Conservation (phyloP, 1,139 yeast species). For the Debaryomyces nepalensis region DNA sequence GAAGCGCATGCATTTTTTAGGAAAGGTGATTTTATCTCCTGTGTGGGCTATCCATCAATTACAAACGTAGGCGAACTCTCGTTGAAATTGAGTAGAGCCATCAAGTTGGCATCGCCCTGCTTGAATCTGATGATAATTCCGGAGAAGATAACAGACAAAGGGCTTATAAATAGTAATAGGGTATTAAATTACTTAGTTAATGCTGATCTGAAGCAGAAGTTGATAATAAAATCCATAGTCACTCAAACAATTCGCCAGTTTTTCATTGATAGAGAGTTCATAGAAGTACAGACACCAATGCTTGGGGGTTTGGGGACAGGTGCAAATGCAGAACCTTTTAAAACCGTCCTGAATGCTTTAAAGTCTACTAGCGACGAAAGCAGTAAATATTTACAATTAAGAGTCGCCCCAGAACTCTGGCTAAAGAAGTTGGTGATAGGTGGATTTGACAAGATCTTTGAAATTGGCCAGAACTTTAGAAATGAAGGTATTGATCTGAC, state of each 20-base stretch:
- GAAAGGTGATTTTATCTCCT: constrained; percentile 72
- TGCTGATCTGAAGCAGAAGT: constrained; percentile 47
- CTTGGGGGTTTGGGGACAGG: constrained; percentile 77
- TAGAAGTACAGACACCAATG: constrained; percentile 90
- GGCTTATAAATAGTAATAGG: constrained; percentile 66
- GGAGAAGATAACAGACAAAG: constrained; percentile 55
- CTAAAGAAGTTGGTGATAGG: constrained; percentile 77
- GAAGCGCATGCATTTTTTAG: constrained; percentile 51
- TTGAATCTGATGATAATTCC: constrained; percentile 66
- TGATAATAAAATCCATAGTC: constrained; percentile 59
- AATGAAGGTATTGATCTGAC: constrained; percentile 93
- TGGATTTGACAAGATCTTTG: constrained; percentile 87
- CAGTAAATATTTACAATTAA: constrained; percentile 52
- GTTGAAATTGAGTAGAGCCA: constrained; percentile 56
- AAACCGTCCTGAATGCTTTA: constrained; percentile 57
- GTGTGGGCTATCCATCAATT: constrained; percentile 70
- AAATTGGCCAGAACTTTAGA: constrained; percentile 82
- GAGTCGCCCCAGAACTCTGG: constrained; percentile 97
- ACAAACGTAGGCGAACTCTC: constrained; percentile 84
- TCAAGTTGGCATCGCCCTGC: constrained; percentile 67
- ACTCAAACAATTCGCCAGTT: constrained; percentile 60
- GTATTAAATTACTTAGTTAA: constrained; percentile 78
- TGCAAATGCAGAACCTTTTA: constrained; percentile 86
- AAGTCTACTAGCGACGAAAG: constrained; percentile 31
- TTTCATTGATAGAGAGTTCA: constrained; percentile 57